Percentiles rank a stretch among this genome's conserved stretches.
Conservation (phyloP, 1,284 basidiomycete species). For the Meira miltonrushii region DNA sequence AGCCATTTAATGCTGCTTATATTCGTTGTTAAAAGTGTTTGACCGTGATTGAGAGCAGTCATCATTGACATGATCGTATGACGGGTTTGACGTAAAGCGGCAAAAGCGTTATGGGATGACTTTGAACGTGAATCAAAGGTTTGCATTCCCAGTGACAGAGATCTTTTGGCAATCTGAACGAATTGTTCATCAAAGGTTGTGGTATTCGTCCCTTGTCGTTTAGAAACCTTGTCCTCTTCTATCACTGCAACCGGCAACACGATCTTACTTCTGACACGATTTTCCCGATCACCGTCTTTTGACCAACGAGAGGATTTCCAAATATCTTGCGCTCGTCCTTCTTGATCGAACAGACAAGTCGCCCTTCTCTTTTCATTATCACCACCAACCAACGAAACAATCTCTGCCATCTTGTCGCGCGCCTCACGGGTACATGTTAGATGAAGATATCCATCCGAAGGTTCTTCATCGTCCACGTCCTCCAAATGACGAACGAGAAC, state of each 20-base stretch:
- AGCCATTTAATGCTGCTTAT: conserved; percentile 37
- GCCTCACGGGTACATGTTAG: conserved; percentile 10
- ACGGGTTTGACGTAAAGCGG: conserved; percentile 10
- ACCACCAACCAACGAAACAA: conserved; percentile 20
- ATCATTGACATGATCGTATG: conserved; percentile 21
- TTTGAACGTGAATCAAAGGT: not conserved
- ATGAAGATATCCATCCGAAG: not conserved
- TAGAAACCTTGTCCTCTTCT: not conserved
- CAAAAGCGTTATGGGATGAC: not conserved
- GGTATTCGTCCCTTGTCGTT: too few species aligned
- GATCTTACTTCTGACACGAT: conserved; percentile 10
- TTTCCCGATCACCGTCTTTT: conserved; percentile 8
- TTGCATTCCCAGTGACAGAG: not conserved
- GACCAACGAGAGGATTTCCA: conserved; percentile 27
- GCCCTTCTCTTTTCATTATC: conserved; percentile 27
- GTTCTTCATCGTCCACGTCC: not conserved
- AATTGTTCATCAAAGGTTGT: not conserved
- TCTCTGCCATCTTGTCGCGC: conserved; percentile 12
- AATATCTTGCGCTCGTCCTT: conserved; percentile 17
- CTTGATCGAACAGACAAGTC: conserved; percentile 20
- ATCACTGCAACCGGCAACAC: not conserved
- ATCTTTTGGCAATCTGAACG: not conserved
- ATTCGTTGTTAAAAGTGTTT: conserved; percentile 35
- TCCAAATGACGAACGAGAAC: conserved; percentile 1
- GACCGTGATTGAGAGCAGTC: conserved; percentile 17